Evolutionary conservation across 371 early-diverging fungal genomes (phyloP), one percentile per base, ranked within the genome.

Genomic region (Mucor plumbeus): DNA sequence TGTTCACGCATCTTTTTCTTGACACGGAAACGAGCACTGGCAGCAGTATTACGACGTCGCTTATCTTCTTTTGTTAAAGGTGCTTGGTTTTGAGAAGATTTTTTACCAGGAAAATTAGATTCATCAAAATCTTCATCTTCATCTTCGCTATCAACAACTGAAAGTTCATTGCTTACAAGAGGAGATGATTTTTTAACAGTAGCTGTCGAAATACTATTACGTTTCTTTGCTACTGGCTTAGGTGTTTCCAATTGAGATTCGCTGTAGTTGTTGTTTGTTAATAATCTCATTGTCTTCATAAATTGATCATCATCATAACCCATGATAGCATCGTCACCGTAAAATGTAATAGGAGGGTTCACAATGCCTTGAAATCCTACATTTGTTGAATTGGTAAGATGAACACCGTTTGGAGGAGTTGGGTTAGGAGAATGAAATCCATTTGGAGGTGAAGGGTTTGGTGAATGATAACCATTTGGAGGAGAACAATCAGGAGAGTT

Each of bases 1-100:
- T 94, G 91, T 75, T 97, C 97, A 41, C 92, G 87, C 64, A 86
- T 69, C 72, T 95, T 94, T 76, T 97, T 98, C 87, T 96, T 95
- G 44, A 95, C 85, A 0, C 98, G 88, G 86, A 98, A 98, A n/a
- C 98, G 85, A 5, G 97, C 97, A 9, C 95, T 95, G 0, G 98
- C 98, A 1, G 91, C 95, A 3, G 97, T 98, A 84, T 98, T 98
- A 11, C 97, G 85, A 19, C 90, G 83, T 19, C 98, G 89, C 78
- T 97, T 97, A 73, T 96, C 97, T 59, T 91, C 92, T 56, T 89
- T 88, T 44, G 89, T 66, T 14, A 77, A 34, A 39, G 58, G 56
- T 13, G 34, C 11, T 11, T 35, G 56, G 9, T 56, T 5, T 8
- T 33, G 35, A 56, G 56, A 36, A 15, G 56, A 9, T 17, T 17